Evolutionary conservation across 305 asterid species (phyloP), one percentile per base, ranked within the genome.

Genomic region (Fraxinus velutina): DNA sequence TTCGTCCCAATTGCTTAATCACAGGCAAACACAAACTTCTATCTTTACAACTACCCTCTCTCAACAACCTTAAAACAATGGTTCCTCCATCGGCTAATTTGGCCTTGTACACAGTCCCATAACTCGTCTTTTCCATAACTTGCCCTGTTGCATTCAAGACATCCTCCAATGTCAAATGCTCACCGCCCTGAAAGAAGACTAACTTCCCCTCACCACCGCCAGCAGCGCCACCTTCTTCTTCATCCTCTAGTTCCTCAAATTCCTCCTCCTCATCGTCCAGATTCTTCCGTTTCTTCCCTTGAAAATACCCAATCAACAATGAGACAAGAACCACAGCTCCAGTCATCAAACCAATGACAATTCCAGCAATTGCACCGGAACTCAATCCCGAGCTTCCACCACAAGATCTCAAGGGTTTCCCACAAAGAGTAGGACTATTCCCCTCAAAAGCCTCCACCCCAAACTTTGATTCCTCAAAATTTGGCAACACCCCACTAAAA

Each of bases 121-220:
- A 94, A 55, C 97, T 93, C 6, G 98, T 92, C 77, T 96, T 96
- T 92, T 96, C 99, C 94, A 94, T 90, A 9, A 96, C 98, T 85
- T 96, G 99, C 22, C 99, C 99, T 0, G 99, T 96, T 1, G 99
- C 99, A 36, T 94, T 96, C 88, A 96, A 80, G 19, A 96, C 98
- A 79, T 94, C 99, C 89, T 96, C 99, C 64, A 94, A 83, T 8
- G 92, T 85, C 77, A 96, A 82, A 88, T 96, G 98, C 92, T 96
- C 99, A 0, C 99, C 99, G 0, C 98, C 99, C 72, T 92, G 98
- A 88, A 96, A 96, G 88, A 94, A 87, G 47, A 96, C 87, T 85
- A 96, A 82, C 83, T 94, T 94, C 75, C 99, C 99, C 76, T 95
- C 99, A 44, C 91, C 91, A 1, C 92, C 91, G 6, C 76, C 47